Conservation (phyloP, 148 eudicot genomes). For the Rhododendron ferrugineum region DNA sequence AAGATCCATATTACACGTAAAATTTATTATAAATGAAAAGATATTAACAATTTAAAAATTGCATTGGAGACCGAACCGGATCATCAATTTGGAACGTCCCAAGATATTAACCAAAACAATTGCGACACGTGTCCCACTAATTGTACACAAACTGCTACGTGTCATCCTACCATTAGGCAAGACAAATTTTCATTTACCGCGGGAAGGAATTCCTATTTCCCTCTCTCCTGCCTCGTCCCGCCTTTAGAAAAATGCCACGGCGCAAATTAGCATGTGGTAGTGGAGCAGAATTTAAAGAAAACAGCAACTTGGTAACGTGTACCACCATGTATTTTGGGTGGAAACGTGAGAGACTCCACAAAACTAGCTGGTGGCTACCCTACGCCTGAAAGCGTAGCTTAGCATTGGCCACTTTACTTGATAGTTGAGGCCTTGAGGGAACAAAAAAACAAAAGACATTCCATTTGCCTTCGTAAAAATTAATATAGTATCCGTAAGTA, state of each 20-base stretch:
- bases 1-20: too few relatives aligned
- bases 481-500: not conserved
- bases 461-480: not conserved
- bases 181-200: conserved; percentile 4
- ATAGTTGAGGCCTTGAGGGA: not conserved
- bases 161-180: not conserved
- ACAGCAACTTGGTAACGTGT: not conserved
- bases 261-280: not conserved
- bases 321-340: not conserved
- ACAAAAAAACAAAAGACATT: not conserved
- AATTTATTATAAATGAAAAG: too few relatives aligned
- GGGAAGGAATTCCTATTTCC: not conserved
- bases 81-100: too few relatives aligned
- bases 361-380: not conserved
- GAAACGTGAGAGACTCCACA: not conserved
- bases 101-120: not conserved
- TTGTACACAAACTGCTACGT: not conserved
- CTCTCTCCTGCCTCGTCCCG: not conserved
- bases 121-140: not conserved
- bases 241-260: not conserved
- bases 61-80: too few relatives aligned
- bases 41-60: too few relatives aligned
- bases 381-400: not conserved
- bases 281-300: too few relatives aligned
- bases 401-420: not conserved